Base-by-base conservation (phyloP, 2,329 filamentous ascomycete genomes). In the Neodidymelliopsis sp. region DNA sequence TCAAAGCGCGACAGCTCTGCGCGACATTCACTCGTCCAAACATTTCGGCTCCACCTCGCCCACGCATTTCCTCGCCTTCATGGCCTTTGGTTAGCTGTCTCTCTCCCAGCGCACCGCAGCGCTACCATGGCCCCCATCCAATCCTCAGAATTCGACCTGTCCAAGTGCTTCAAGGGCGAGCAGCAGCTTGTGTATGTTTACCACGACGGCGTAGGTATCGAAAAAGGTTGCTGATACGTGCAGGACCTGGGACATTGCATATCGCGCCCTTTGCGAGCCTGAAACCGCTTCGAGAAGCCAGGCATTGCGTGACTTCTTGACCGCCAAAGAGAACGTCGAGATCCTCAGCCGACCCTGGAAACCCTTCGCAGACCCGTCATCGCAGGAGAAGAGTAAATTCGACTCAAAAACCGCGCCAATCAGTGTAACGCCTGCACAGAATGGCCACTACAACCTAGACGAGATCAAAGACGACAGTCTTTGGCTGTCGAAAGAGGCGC, bases 321-420 rank as follows among this genome's bases (percentile, higher is more conserved):
- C 80, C 57, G 86, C 93, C 63, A 76, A 84, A 45, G 84, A 87
- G 58, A 87, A 89, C 59, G 76, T 86, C 60, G 77, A 81, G 44
- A 78, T 92, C 49, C 81, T 97, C 49, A 84, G 83, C 59, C 81
- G 83, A 45, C 88, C 90, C 19, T 80, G 86, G 65, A 81, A 80
- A 55, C 84, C 87, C 30, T 96, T 93, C 71, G 76, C 82, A 49
- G 64, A 80, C 56, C 78, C 86, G 1, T 84, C 82, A 57, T 69
- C 84, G 40, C 79, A 84, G 62, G 83, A 88, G 22, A 89, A 86
- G 72, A 80, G 83, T 58, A 82, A 83, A 13, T 95, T 95, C 67
- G 89, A 95, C 53, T 89, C 89, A 15, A 91, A 87, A 73, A 96
- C 90, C 1, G 89, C 91, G 16, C 89, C 91, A 4, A 95, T 97